Percentiles rank a stretch among this genome's conserved stretches.
These are phyloP conservation scores for Scedosporium boydii DNA, from an alignment of 2,329 filamentous ascomycete species.

Conservation along the genomic window DNA sequence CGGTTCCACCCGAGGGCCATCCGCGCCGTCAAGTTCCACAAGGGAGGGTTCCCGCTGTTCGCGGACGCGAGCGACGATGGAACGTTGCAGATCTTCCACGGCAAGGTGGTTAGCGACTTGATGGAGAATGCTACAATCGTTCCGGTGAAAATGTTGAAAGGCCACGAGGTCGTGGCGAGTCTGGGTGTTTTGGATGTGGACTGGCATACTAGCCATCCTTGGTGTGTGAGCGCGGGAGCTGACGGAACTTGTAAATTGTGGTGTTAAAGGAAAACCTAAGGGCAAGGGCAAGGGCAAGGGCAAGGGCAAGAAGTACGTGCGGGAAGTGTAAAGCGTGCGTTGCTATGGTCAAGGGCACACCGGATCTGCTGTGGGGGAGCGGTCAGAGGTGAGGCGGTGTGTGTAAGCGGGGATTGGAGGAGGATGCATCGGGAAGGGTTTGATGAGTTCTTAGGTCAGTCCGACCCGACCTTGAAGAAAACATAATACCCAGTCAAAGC, in stretches of 20 bases:
- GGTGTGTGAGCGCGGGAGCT: slow-evolving; percentile 88
- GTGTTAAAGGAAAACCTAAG: slow-evolving; percentile 21
- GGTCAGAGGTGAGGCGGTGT: not conserved
- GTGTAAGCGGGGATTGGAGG: no score
- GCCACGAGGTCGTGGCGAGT: slow-evolving; percentile 77
- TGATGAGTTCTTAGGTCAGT: no score
- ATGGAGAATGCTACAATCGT: slow-evolving; percentile 97
- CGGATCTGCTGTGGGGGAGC: not conserved
- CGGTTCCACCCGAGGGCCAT: slow-evolving; percentile 92
- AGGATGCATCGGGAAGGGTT: no score
- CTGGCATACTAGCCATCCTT: slow-evolving; percentile 91
- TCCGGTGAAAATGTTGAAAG: slow-evolving; percentile 84
- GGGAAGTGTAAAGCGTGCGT: not conserved
- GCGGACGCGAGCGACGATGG: slow-evolving; percentile 94
- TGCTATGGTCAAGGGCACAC: not conserved
- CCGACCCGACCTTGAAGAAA: not conserved
- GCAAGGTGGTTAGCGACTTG: slow-evolving; percentile 86
- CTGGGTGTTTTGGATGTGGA: slow-evolving; percentile 89
- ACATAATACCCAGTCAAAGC: slow-evolving; percentile 1
- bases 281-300: not conserved
- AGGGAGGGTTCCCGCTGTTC: slow-evolving; percentile 69
- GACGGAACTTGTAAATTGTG: slow-evolving; percentile 89
- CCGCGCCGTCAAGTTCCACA: slow-evolving; percentile 79
- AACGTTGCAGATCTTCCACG: slow-evolving; percentile 91
- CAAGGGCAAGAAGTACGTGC: not conserved